phyloP scores from a whole-genome alignment of 2,329 filamentous ascomycete species.

The Allantophomopsis lycopodina region DNA sequence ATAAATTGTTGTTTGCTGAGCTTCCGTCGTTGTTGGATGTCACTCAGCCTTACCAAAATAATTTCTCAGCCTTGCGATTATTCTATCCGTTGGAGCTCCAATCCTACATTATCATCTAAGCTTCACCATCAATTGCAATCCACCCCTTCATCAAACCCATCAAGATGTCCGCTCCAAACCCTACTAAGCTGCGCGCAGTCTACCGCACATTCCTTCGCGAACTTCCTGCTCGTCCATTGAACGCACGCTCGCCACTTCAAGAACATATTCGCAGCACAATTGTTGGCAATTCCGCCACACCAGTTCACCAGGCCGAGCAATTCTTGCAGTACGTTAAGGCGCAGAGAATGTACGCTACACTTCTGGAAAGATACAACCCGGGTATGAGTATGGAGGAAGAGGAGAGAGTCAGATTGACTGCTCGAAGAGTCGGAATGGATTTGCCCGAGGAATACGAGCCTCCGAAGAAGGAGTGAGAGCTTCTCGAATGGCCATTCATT shows the following conservation, averaged over 20 bases:
- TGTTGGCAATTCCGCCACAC: slow-evolving; percentile 19
- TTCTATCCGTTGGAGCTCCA: no score
- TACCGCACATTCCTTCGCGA: slow-evolving; percentile 86
- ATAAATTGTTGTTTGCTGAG: no score
- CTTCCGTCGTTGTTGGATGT: no score
- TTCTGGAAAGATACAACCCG: slow-evolving; percentile 88
- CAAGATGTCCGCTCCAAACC: slow-evolving; percentile 14
- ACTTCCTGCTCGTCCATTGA: slow-evolving; percentile 55
- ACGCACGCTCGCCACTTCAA: slow-evolving; percentile 55
- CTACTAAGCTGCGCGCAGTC: slow-evolving; percentile 52
- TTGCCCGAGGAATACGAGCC: slow-evolving; percentile 50
- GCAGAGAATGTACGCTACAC: slow-evolving; percentile 69
- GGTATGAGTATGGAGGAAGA: slow-evolving; percentile 79
- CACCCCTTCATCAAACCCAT: neutral
- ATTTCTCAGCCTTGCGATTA: no score
- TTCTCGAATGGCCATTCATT: no score
- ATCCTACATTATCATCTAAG: no score
- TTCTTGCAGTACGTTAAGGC: slow-evolving; percentile 67
- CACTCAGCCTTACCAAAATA: no score
- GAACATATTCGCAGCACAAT: slow-evolving; percentile 53
- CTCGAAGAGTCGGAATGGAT: slow-evolving; percentile 81
- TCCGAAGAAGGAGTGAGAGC: slow-evolving; percentile 1
- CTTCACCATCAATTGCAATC: neutral
- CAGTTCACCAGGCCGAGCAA: slow-evolving; percentile 52
- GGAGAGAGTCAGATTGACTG: slow-evolving; percentile 72